Evolutionary conservation across 805 yeast genomes (phyloP).

Genomic region (Starmera dryadoides): DNA sequence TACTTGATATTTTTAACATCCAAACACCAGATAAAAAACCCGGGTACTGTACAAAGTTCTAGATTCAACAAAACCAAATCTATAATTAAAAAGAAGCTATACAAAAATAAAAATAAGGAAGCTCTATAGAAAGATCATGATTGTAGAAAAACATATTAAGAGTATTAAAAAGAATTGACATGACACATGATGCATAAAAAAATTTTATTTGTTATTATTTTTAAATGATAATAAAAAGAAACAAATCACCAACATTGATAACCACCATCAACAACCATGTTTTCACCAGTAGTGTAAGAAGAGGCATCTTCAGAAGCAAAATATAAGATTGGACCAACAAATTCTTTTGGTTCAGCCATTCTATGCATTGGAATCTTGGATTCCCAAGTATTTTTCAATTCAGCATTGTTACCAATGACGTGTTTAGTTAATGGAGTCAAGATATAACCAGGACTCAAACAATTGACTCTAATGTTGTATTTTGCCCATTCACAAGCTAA

Average conservation of each 20-base stretch:
- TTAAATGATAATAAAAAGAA: too few species aligned
- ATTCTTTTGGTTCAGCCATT: conserved; percentile 82
- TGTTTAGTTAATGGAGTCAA: conserved; percentile 72
- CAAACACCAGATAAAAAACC: too few species aligned
- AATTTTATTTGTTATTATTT: too few species aligned
- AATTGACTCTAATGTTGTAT: conserved; percentile 67
- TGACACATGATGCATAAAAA: too few species aligned
- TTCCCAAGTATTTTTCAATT: conserved; percentile 67
- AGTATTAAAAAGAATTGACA: too few species aligned
- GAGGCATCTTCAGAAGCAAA: conserved; percentile 66
- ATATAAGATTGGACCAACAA: conserved; percentile 70
- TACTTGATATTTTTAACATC: too few species aligned
- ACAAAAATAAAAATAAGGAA: too few species aligned
- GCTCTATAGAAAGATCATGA: too few species aligned
- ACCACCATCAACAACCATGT: conserved; percentile 81
- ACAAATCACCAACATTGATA: conserved; percentile 69
- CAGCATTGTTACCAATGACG: conserved; percentile 51
- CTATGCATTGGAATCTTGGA: conserved; percentile 67
- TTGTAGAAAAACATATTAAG: too few species aligned
- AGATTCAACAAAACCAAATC: too few species aligned
- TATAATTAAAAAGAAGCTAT: too few species aligned
- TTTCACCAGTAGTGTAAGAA: conserved; percentile 78
- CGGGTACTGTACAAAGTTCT: too few species aligned
- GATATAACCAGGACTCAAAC: conserved; percentile 76
- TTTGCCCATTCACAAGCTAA: conserved; percentile 81